These are phyloP conservation scores for Sporothrix brunneoviolacea DNA, from an alignment of 2,329 filamentous ascomycete species.

Conservation along the genomic window DNA sequence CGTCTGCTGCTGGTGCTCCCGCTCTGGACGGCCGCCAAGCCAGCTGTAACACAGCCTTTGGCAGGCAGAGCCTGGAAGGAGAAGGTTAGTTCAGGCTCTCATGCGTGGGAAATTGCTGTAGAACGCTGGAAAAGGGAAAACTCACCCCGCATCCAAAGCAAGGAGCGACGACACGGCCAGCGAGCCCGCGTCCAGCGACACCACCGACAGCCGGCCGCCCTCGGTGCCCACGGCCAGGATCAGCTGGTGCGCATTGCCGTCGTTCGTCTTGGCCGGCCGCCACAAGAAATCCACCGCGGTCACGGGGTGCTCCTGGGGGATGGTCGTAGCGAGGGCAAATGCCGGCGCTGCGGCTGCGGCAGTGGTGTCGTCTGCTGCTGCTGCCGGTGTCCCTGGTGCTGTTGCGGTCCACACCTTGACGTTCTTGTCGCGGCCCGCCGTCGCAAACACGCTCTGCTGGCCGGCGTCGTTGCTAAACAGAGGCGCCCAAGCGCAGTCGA, in stretches of 20 bases:
- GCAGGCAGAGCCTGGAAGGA: slow-evolving; percentile 44
- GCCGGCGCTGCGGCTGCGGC: slow-evolving; percentile 26
- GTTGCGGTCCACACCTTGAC: slow-evolving; percentile 63
- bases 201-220: slow-evolving; percentile 40
- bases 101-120: too few species aligned
- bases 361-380: too few species aligned
- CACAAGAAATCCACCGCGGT: slow-evolving; percentile 64
- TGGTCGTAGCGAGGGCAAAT: slow-evolving; percentile 47
- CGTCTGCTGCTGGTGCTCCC: too few species aligned
- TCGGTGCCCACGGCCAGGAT: slow-evolving; percentile 55
- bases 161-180: slow-evolving; percentile 32
- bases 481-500: slow-evolving; percentile 82
- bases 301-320: slow-evolving; percentile 53
- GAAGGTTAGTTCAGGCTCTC: too few species aligned
- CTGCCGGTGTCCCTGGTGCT: slow-evolving; percentile 5
- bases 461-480: slow-evolving; percentile 28
- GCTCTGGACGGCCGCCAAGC: slow-evolving; percentile 55
- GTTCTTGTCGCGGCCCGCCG: slow-evolving; percentile 81
- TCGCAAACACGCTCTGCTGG: slow-evolving; percentile 57
- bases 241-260: slow-evolving; percentile 23
- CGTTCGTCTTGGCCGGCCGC: slow-evolving; percentile 20
- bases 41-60: slow-evolving; percentile 60
- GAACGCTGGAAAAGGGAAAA: slow-evolving; percentile 9
- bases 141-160: slow-evolving; percentile 34
- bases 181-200: slow-evolving; percentile 31